Evolutionary conservation across 495 filamentous ascomycete genomes (phyloP).

Genomic region (Hyphodiscus hymeniophilus): DNA sequence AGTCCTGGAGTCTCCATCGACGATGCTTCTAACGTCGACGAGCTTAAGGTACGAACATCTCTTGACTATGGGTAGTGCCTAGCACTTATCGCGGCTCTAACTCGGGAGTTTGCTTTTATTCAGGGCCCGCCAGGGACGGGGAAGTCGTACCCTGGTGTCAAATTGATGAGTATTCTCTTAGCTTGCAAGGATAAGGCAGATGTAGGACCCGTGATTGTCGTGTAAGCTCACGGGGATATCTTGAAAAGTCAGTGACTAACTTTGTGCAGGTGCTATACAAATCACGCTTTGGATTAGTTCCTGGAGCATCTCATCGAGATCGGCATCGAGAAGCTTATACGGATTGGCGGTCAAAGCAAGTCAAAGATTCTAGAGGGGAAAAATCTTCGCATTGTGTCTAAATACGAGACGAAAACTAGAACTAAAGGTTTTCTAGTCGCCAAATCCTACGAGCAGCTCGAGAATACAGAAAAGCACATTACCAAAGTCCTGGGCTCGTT

Average conservation of each 20-base stretch:
- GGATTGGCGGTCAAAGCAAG: slow-evolving; percentile 19
- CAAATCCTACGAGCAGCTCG: slow-evolving; percentile 21
- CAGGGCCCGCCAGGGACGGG: slow-evolving; percentile 91
- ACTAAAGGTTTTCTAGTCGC: slow-evolving; percentile 7
- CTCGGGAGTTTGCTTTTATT: slow-evolving; percentile 64
- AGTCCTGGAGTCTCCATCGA: not conserved
- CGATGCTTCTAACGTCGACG: slow-evolving; percentile 1
- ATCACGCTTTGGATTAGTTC: slow-evolving; percentile 86
- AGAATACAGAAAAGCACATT: slow-evolving; percentile 20
- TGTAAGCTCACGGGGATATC: slow-evolving; percentile 4
- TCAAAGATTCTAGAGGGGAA: slow-evolving; percentile 13
- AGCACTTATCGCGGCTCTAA: slow-evolving; percentile 32
- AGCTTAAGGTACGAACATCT: slow-evolving; percentile 9
- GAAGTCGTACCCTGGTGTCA: slow-evolving; percentile 50
- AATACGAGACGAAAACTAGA: slow-evolving; percentile 10
- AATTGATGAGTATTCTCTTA: slow-evolving; percentile 15
- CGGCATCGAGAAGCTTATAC: slow-evolving; percentile 42
- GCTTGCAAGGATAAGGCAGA: slow-evolving; percentile 5
- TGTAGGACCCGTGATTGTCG: slow-evolving; percentile 18
- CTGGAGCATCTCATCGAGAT: slow-evolving; percentile 49
- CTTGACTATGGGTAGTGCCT: slow-evolving; percentile 15
- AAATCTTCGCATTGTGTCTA: slow-evolving; percentile 14
- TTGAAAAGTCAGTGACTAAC: slow-evolving; percentile 1
- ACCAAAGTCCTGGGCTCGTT: not conserved
- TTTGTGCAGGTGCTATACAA: slow-evolving; percentile 48